These are phyloP conservation scores for Priceomyces haplophilus DNA, from an alignment of 805 yeast species.

Conservation along the genomic window DNA sequence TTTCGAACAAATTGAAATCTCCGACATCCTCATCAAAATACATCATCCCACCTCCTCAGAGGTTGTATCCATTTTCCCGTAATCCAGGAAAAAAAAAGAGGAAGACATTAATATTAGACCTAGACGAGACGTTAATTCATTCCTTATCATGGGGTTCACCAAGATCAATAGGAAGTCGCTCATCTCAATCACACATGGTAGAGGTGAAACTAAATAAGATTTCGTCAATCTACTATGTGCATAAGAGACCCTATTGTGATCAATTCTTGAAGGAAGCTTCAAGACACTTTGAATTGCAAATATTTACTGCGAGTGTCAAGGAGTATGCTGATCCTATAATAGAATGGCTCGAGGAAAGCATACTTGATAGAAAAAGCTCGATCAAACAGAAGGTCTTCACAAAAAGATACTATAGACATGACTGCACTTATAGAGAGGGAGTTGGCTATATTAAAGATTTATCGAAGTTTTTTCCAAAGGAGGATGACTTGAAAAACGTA, in stretches of 20 bases:
- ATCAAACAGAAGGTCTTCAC: slow-evolving; percentile 28
- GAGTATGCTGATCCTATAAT: slow-evolving; percentile 98
- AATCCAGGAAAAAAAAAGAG: slow-evolving; percentile 39
- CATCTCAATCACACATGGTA: slow-evolving; percentile 58
- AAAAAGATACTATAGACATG: slow-evolving; percentile 69
- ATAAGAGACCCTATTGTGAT: slow-evolving; percentile 90
- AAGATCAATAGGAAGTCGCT: slow-evolving; percentile 33
- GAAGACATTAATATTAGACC: slow-evolving; percentile 79
- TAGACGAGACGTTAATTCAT: slow-evolving; percentile 93
- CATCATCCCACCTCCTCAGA: slow-evolving; percentile 45
- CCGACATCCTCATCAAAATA: slow-evolving; percentile 42
- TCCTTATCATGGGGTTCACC: slow-evolving; percentile 71
- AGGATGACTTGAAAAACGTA: slow-evolving; percentile 64
- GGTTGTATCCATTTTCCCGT: slow-evolving; percentile 39
- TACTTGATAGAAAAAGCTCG: slow-evolving; percentile 14
- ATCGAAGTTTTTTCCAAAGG: slow-evolving; percentile 50
- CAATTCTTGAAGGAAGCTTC: slow-evolving; percentile 73
- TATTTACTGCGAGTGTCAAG: slow-evolving; percentile 91
- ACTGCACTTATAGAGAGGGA: slow-evolving; percentile 74
- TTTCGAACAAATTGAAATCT: slow-evolving; percentile 39
- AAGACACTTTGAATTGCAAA: slow-evolving; percentile 83
- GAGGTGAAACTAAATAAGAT: slow-evolving; percentile 71
- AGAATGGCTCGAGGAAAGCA: slow-evolving; percentile 78
- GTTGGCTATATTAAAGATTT: slow-evolving; percentile 71
- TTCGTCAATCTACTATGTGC: slow-evolving; percentile 83